Percentiles rank a stretch among this genome's conserved stretches.
These are phyloP conservation scores for Cucumis sativus DNA, from an alignment of 306 rosid species.

Conservation along the genomic window DNA sequence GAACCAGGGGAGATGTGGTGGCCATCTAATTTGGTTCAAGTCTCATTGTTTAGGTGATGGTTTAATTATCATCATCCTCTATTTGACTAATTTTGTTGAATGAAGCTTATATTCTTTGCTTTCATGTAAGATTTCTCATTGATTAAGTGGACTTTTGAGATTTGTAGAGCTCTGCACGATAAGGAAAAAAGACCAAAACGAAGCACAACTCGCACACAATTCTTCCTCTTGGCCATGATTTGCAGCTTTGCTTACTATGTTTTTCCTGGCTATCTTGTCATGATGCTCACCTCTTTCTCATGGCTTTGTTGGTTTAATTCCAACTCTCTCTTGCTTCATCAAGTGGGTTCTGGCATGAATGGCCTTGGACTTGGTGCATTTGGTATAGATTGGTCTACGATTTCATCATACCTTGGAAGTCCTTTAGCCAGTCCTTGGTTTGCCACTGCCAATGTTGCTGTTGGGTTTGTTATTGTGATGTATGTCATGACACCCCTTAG, in stretches of 20 bases:
- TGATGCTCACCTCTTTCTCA: slow-evolving; percentile 46
- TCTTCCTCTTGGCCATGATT: slow-evolving; percentile 41
- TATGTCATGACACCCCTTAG: slow-evolving; percentile 61
- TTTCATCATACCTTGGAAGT: slow-evolving; percentile 57
- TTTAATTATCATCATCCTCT: not conserved
- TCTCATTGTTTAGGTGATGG: slow-evolving; percentile 54
- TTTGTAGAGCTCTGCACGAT: slow-evolving; percentile 69
- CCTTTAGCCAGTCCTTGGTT: slow-evolving; percentile 84
- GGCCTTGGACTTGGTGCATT: slow-evolving; percentile 70
- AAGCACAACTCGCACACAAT: slow-evolving; percentile 38
- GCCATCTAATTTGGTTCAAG: slow-evolving; percentile 73
- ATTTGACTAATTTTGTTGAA: not conserved
- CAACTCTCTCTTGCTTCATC: slow-evolving; percentile 46
- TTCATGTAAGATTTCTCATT: slow-evolving; percentile 3
- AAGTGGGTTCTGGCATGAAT: slow-evolving; percentile 60
- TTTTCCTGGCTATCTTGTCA: slow-evolving; percentile 49
- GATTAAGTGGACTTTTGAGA: not conserved
- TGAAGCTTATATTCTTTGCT: not conserved
- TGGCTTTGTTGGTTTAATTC: slow-evolving; percentile 67
- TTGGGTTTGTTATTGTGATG: slow-evolving; percentile 43
- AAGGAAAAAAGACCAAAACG: slow-evolving; percentile 43
- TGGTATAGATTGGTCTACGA: slow-evolving; percentile 60
- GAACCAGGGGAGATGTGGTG: slow-evolving; percentile 89
- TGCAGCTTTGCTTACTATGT: slow-evolving; percentile 45
- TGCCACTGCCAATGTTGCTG: slow-evolving; percentile 50